Base-by-base conservation (phyloP, 768 basidiomycete genomes). In the Lactarius hatsudake region DNA sequence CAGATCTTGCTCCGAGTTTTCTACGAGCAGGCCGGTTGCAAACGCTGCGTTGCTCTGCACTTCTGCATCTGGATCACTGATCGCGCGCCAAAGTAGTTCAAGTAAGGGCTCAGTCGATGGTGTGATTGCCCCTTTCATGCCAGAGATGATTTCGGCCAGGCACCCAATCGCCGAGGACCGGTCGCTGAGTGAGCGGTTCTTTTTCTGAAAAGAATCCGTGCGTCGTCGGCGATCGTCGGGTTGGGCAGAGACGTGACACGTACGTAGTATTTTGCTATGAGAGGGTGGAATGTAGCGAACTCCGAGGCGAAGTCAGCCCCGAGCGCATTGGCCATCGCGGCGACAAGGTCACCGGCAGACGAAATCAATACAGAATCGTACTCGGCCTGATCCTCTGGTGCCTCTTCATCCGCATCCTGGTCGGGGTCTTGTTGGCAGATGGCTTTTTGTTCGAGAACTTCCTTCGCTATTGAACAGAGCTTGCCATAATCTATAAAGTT, bases 41-140 rank as follows among this genome's bases (percentile, higher is more conserved):
- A 97, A 99, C 18, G 95, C 94, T 23, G 95, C 94, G 73, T 98
- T 98, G 78, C 93, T 95, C 72, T 92, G 87, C 10, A 98, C 96
- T 78, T 98, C 96, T n/a, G 88, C 79, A 51, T 98, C 96, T 2
- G 81, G 78, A 74, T 98, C 96, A 66, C 83, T 77, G 17, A 99
- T 85, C 10, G 92, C 94, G 62, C 82, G 83, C 77, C 89, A 89
- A 80, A 97, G 91, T 64, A 98, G 84, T 65, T 92, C 87, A 61
- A 95, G 83, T 34, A 99, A 82, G 18, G 86, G 83, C 71, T 89
- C 83, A 1, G 96, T 96, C 73, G 86, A 91, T 10, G 89, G 87
- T 2, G 95, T 96, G 68, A 98, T 85, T 10, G 90, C 87, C 55
- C 78, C 79, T 80, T 96, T 94, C 83, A 98, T 88, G 56, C 95